These are phyloP conservation scores for Picea mariana DNA, from an alignment of 83 land plant species.

Conservation along the genomic window DNA sequence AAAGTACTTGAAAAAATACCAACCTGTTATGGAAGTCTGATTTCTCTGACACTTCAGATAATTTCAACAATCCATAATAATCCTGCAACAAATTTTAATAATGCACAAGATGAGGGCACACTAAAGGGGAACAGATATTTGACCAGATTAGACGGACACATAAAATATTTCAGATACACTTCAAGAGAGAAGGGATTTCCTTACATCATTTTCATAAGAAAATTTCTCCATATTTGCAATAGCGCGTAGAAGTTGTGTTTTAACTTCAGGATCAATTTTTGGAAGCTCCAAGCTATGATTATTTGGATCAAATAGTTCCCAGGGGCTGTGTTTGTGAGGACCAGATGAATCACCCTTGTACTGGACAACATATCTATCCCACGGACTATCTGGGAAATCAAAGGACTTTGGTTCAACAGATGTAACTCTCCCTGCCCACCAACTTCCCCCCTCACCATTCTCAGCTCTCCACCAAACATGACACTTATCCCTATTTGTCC, in stretches of 20 bases:
- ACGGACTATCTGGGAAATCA: slow-evolving; percentile 86
- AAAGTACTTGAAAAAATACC: neutral
- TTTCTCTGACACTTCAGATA: slow-evolving; percentile 52
- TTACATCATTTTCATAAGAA: slow-evolving; percentile 26
- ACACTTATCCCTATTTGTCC: slow-evolving; percentile 84
- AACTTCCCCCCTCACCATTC: slow-evolving; percentile 65
- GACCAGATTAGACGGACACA: neutral
- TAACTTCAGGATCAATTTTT: slow-evolving; percentile 43
- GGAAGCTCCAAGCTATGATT: slow-evolving; percentile 52
- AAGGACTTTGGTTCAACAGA: slow-evolving; percentile 54
- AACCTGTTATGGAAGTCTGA: slow-evolving; percentile 80
- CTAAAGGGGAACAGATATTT: neutral
- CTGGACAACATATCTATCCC: slow-evolving; percentile 67
- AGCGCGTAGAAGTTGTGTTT: slow-evolving; percentile 33
- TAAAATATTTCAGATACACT: neutral
- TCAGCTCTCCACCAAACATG: slow-evolving; percentile 89
- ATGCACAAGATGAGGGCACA: neutral
- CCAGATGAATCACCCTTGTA: slow-evolving; percentile 67
- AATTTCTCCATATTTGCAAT: slow-evolving; percentile 52
- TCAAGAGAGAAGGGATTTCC: slow-evolving; percentile 20
- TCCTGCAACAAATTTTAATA: slow-evolving; percentile 58
- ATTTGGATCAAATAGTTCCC: slow-evolving; percentile 80
- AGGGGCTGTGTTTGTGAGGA: slow-evolving; percentile 65
- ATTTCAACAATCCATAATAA: slow-evolving; percentile 50
- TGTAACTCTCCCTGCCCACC: slow-evolving; percentile 80